Evolutionary conservation across 139 green algal genomes (phyloP), one percentile per base, ranked within the genome.

Genomic region (Chlamydomonas eustigma): DNA sequence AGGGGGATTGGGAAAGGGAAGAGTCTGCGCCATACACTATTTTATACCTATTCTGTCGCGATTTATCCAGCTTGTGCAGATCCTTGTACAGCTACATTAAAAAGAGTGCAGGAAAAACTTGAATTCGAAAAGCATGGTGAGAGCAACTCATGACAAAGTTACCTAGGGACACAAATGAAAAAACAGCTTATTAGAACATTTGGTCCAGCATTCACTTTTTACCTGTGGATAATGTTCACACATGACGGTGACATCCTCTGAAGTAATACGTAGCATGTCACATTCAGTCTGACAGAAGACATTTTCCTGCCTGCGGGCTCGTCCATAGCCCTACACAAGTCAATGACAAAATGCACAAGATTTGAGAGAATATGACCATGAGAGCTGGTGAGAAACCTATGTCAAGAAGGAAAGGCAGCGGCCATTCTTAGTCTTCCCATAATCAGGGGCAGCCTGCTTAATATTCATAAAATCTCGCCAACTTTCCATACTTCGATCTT

Each of bases 271-370:
- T 37, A 89, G 65, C 80, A 86, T 82, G 76, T 82, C 78, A 52
- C 78, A 85, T n/a, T 78, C 69, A 0, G 69, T 79, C n/a, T 78
- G 74, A 51, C 84, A 88, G 51, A 70, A 84, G 50, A 88, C 80
- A 63, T 82, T 86, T 25, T 81, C 78, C 8, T 52, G 24, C 31
- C 80, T 78, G 78, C 84, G 85, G 52, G 78, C 68, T 33, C 78
- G 76, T 32, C 38, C 12, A 33, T 78, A 39, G 1, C 77, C 78
- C 78, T 84, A 66, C 63, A 64, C 36, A 3, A 34, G 24, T 18
- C 44, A 12, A 12, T 18, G 44, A 12, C 12, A 58, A 58, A 58
- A 58, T 28, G 44, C 12, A 28, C 18, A 12, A 58, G 44, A 18
- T 12, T 58, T 58, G 18, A 58, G 44, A 58, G 18, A 58, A 58